A percentile compares a stretch with the other conserved stretches of the same genome.
phyloP scores from a whole-genome alignment of 2,329 filamentous ascomycete species.

The Trichoderma breve region DNA sequence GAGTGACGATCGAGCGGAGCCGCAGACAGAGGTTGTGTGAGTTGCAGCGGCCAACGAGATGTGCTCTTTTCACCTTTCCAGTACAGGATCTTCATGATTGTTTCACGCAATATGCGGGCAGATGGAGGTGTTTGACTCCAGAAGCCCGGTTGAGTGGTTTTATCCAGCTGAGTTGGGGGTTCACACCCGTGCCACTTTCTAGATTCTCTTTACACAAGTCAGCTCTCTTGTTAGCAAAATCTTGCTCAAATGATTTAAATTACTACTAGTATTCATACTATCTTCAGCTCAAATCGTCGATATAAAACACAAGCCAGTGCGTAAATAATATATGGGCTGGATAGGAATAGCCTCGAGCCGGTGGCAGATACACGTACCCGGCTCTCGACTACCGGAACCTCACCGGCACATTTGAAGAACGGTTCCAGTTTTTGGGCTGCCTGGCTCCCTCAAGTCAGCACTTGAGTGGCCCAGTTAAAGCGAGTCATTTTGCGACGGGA shows the following conservation, averaged over 20 bases:
- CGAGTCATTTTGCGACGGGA: conserved; percentile 15
- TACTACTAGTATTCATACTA: neutral
- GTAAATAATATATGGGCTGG: neutral
- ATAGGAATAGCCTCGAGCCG: neutral
- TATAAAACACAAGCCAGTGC: neutral
- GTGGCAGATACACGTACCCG: neutral
- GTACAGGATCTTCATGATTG: neutral
- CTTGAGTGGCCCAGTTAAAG: neutral
- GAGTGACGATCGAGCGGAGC: conserved; percentile 4
- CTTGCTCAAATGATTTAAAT: neutral
- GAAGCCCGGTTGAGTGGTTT: neutral
- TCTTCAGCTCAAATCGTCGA: neutral
- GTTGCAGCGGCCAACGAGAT: neutral
- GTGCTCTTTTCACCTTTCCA: neutral
- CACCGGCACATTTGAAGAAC: neutral
- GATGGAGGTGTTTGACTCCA: neutral
- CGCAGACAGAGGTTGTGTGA: neutral
- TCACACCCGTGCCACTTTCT: neutral
- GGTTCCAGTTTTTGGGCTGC: neutral
- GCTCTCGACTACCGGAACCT: neutral
- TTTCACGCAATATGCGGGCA: conserved; percentile 3
- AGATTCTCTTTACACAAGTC: neutral
- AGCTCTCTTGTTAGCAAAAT: neutral
- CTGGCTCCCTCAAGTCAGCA: neutral
- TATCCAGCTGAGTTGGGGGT: neutral